phyloP scores from a whole-genome alignment of 768 basidiomycete genomes.

The Hirschioporus abietinus region DNA sequence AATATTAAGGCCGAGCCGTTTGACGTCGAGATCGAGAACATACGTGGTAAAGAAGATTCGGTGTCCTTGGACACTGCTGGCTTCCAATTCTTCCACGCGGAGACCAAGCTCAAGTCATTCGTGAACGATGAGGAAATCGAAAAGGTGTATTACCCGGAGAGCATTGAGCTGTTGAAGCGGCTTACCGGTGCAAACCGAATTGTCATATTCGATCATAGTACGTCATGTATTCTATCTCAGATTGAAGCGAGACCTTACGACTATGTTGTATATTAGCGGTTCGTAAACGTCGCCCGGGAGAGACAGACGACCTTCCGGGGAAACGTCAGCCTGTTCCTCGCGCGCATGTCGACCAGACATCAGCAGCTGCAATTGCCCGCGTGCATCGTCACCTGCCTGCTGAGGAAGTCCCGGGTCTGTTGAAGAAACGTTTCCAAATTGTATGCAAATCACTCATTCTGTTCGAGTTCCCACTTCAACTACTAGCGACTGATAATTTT shows the following conservation, averaged over 20 bases:
- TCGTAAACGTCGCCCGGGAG: constrained; percentile 34
- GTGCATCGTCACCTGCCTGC: constrained; percentile 39
- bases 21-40: constrained; percentile 25
- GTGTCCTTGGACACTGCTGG: constrained; percentile 30
- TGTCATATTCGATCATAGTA: constrained; percentile 64
- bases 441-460: background rate
- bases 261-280: constrained; percentile 27
- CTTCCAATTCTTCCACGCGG: constrained; percentile 28
- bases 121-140: constrained; percentile 45
- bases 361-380: constrained; percentile 31
- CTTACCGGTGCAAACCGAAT: constrained; percentile 55
- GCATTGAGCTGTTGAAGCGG: constrained; percentile 50
- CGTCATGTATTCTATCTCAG: constrained; percentile 18
- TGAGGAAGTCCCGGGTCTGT: constrained; percentile 31
- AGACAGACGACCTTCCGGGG: constrained; percentile 29
- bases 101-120: constrained; percentile 40
- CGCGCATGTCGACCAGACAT: constrained; percentile 44
- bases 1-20: constrained; percentile 6
- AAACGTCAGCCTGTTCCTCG: constrained; percentile 38
- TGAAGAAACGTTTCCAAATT: constrained; percentile 44
- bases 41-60: constrained; percentile 28
- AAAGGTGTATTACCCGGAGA: constrained; percentile 57
- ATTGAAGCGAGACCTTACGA: background rate
- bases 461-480: background rate
- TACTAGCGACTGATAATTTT: background rate